Base-by-base conservation (phyloP, 1,284 basidiomycete genomes). In the Puccinia sorghi region DNA sequence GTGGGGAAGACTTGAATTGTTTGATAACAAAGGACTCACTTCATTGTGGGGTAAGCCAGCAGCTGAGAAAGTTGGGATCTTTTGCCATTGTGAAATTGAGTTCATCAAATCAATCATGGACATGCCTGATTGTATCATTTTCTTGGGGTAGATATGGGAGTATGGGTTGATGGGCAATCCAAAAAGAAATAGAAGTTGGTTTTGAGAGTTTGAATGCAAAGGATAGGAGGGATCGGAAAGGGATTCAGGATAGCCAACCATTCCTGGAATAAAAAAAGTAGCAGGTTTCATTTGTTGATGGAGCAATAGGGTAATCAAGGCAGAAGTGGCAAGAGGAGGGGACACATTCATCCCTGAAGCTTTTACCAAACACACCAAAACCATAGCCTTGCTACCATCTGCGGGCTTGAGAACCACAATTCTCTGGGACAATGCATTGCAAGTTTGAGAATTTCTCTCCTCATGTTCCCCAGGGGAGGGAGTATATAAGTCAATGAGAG, bases 81-180 rank as follows among this genome's bases (percentile, higher is more conserved):
- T 99, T 86, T 99, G 97, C 64, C 97, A 97, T 88, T 97, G 94
- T 79, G 97, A 97, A 85, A 99, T 99, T 81, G 96, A 97, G 87
- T 99, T 86, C 95, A 98, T 97, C 71, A 90, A 91, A 86, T 98
- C 94, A 84, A 98, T 97, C 46, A 97, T 99, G 54, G 96, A 98
- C 85, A 99, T 99, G 87, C 97, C 97, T 25, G 97, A 99, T 86
- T 99, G 97, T 82, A 99, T 99, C 97, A 99, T 99, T 87, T 99
- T 96, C 86, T 99, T 97, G 81, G 97, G 97, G 87, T 99, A 99
- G 86, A 98, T 97, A 85, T 97, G 94, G 80, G 94, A 94, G 87
- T 92, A 99, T 20, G 97, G 97, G 87, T 99, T 99, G 87, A 99
- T 99, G 70, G 96, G 97, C 7, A 94, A 97, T 81, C 95, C 94